phyloP scores from a whole-genome alignment of 345 rosid genomes.

The Geranium brycei region DNA sequence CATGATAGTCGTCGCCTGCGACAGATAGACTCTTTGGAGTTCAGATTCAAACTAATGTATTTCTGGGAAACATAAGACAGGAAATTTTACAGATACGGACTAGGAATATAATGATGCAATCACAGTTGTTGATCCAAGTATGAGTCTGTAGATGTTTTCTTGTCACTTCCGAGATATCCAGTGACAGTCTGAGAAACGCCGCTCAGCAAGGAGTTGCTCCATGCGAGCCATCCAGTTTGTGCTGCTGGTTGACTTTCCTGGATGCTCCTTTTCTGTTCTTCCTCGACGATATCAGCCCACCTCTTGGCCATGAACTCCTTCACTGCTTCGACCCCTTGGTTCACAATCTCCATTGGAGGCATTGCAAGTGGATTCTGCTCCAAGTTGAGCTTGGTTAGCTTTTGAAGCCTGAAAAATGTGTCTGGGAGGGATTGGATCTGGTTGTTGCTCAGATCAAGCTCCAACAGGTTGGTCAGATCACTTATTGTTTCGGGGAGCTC shows the following conservation, averaged over 20 bases:
- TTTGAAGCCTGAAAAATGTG: constrained; percentile 57
- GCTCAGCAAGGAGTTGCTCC: constrained; percentile 58
- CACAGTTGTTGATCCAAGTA: constrained; percentile 45
- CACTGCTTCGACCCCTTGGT: constrained; percentile 61
- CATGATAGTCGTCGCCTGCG: background rate
- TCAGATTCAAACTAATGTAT: background rate
- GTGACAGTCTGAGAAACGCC: constrained; percentile 31
- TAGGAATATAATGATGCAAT: constrained; percentile 2
- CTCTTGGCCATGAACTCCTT: constrained; percentile 62
- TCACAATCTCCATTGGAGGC: constrained; percentile 55
- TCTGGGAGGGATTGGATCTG: constrained; percentile 67
- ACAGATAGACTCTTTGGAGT: background rate
- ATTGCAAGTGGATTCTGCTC: constrained; percentile 70
- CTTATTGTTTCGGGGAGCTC: constrained; percentile 58
- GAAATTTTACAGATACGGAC: background rate
- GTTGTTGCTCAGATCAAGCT: constrained; percentile 96
- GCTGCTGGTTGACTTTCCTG: constrained; percentile 38
- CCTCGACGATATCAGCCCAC: constrained; percentile 48
- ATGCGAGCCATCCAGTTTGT: constrained; percentile 53
- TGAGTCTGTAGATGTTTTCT: constrained; percentile 27
- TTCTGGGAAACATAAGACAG: background rate
- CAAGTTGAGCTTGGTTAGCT: constrained; percentile 57
- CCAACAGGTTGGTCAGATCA: constrained; percentile 58
- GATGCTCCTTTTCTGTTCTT: constrained; percentile 45
- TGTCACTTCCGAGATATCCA: constrained; percentile 24